Conservation (phyloP, 139 green algal genomes). For the Chlorella ohadii region DNA sequence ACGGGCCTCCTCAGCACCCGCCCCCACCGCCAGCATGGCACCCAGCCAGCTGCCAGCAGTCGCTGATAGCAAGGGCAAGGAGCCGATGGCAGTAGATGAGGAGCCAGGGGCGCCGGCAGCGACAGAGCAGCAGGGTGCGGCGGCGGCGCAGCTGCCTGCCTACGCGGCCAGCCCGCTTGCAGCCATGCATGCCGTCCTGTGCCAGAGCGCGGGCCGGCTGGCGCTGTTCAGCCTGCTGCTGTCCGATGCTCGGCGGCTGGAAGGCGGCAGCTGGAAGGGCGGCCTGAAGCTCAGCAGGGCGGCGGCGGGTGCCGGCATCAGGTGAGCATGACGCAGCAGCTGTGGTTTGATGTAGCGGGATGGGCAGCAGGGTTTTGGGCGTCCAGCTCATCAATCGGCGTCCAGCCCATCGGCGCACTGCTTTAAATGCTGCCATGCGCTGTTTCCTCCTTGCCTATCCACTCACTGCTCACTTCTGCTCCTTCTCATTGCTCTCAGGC, state of each 20-base stretch:
- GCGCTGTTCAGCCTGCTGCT: slow-evolving; percentile 34
- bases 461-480: too few relatives aligned
- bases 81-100: neutral
- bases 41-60: slow-evolving; percentile 15
- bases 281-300: slow-evolving; percentile 15
- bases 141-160: neutral
- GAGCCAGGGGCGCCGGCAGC: neutral
- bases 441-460: too few relatives aligned
- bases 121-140: neutral
- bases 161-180: slow-evolving; percentile 14
- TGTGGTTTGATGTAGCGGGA: neutral
- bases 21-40: slow-evolving; percentile 4
- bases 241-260: slow-evolving; percentile 24
- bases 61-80: slow-evolving; percentile 20
- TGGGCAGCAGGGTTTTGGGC: neutral
- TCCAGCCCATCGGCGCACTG: too few relatives aligned
- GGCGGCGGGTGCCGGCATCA: neutral
- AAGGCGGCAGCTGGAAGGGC: slow-evolving; percentile 31
- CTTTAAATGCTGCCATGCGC: too few relatives aligned
- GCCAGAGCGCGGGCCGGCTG: slow-evolving; percentile 23
- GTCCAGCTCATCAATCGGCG: too few relatives aligned
- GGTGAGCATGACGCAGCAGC: neutral
- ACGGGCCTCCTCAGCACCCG: neutral
- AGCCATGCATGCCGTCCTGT: slow-evolving; percentile 35
- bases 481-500: neutral